These are phyloP conservation scores for Cladosporium sp. DNA, from an alignment of 2,329 filamentous ascomycete genomes.

Conservation along the genomic window DNA sequence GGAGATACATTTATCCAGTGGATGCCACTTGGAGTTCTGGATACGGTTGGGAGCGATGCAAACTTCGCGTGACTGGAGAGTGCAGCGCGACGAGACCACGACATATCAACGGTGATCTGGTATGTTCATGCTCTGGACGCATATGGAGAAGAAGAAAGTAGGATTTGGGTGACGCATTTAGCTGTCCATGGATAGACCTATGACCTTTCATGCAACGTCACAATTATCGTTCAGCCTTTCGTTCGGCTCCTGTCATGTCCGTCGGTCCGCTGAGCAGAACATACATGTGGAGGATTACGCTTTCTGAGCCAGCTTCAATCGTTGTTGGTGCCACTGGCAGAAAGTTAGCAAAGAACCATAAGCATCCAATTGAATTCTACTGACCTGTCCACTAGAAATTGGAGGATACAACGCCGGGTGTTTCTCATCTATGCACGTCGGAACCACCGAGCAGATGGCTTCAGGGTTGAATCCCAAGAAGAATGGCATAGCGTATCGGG, in stretches of 20 bases:
- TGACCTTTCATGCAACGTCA: background rate
- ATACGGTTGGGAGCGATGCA: background rate
- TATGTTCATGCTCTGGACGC: background rate
- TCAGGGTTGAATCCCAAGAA: slow-evolving; percentile 7
- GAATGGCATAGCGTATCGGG: slow-evolving; percentile 2
- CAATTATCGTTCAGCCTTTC: background rate
- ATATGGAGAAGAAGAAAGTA: background rate
- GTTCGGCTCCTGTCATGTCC: background rate
- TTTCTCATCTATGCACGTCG: background rate
- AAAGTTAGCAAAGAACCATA: background rate
- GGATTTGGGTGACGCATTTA: background rate
- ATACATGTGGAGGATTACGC: background rate
- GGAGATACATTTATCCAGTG: background rate
- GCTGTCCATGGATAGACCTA: background rate
- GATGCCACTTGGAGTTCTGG: background rate
- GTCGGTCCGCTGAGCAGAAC: background rate
- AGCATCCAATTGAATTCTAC: background rate
- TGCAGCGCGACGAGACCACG: background rate
- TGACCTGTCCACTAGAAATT: background rate
- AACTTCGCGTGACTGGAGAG: background rate
- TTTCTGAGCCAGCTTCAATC: background rate
- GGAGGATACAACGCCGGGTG: slow-evolving; percentile 5
- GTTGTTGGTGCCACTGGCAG: background rate
- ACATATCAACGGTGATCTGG: background rate
- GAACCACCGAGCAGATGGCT: background rate